Evolutionary conservation across 495 filamentous ascomycete genomes (phyloP).

Genomic region (Jackrogersella multiformis): DNA sequence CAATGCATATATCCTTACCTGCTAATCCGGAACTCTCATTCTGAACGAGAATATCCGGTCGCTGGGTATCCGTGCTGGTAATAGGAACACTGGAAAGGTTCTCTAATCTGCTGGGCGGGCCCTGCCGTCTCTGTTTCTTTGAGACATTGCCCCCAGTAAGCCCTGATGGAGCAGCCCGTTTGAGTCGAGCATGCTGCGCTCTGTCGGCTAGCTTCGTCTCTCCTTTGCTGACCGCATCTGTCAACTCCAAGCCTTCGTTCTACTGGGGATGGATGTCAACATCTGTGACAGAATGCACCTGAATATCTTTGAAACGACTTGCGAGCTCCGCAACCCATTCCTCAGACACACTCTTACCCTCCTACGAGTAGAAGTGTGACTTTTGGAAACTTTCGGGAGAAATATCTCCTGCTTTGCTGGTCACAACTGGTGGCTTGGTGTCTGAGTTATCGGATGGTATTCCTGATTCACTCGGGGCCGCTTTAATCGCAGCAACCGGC

Average conservation of each 20-base stretch:
- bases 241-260: neutral
- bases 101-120: neutral
- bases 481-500: conserved; percentile 62
- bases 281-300: neutral
- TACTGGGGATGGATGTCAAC: neutral
- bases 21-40: neutral
- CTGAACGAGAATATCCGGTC: neutral
- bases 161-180: neutral
- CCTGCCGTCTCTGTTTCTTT: neutral
- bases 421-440: conserved; percentile 62
- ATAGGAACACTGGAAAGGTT: neutral
- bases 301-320: neutral
- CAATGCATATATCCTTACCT: neutral
- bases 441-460: conserved; percentile 56
- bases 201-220: neutral
- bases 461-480: conserved; percentile 61
- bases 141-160: too few species aligned
- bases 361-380: conserved; percentile 82
- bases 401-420: conserved; percentile 72
- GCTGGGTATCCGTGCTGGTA: neutral
- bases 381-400: conserved; percentile 89
- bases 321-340: neutral
- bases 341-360: neutral
- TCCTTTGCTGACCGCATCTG: neutral
- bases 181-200: neutral